Evolutionary conservation across 352 stramenopile genomes (phyloP).

Genomic region (Pythium pyrilobum): DNA sequence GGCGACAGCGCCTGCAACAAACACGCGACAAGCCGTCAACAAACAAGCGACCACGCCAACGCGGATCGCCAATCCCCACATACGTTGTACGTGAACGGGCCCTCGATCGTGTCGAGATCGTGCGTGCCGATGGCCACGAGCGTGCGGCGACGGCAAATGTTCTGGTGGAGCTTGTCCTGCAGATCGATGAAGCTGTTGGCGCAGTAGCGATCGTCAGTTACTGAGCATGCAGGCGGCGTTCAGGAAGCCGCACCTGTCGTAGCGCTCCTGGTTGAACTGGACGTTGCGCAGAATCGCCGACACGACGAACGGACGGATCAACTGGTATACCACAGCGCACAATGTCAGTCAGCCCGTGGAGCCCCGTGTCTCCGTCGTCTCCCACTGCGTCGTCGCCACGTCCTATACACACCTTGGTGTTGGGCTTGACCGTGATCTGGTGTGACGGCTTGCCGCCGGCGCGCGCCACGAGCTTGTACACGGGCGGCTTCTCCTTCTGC

Average conservation of each 20-base stretch:
- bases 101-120: constrained; percentile 95
- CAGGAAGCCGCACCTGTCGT: constrained; percentile 89
- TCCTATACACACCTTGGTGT: constrained; percentile 75
- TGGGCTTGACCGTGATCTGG: constrained; percentile 84
- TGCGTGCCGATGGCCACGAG: constrained; percentile 99
- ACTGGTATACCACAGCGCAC: constrained; percentile 19
- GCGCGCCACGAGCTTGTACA: constrained; percentile 70
- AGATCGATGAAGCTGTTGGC: constrained; percentile 97
- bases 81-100: constrained; percentile 91
- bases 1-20: constrained; percentile 80
- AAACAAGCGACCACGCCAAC: no score
- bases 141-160: constrained; percentile 98
- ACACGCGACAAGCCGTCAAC: no score
- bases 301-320: constrained; percentile 96
- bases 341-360: not conserved
- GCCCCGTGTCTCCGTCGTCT: not conserved
- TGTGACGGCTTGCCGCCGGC: constrained; percentile 46
- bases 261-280: constrained; percentile 93
- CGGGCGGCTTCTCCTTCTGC: constrained; percentile 90
- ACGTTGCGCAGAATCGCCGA: constrained; percentile 97
- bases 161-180: constrained; percentile 99
- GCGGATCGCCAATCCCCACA: not conserved
- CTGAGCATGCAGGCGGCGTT: no score
- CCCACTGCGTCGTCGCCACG: not conserved
- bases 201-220: not conserved